Evolutionary conservation across 768 basidiomycete species (phyloP), one percentile per base, ranked within the genome.

Genomic region (Pisolithus marmoratus): DNA sequence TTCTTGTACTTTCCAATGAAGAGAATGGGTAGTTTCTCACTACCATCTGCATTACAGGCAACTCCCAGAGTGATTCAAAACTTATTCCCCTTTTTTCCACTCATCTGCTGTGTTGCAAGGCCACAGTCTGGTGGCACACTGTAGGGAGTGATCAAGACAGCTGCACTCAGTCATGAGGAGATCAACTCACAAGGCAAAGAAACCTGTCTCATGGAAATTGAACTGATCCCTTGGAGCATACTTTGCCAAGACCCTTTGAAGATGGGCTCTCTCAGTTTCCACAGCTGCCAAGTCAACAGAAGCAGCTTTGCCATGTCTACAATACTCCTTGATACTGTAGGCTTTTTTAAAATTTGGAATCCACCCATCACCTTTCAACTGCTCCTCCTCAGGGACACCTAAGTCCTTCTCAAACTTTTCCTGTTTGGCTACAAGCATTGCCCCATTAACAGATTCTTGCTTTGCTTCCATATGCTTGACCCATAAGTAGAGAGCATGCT

Each of bases 1-100:
- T 62, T 54, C 40, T 60, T 61, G 2, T 56, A 54, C 47, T 64
- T 69, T 14, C 73, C 70, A 56, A 74, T 76, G 54, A 60, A 66
- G 19, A 75, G 50, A n/a, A 41, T 3, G 4, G 19, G 40, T 23
- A 19, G 23, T 41, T 41, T 41, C 40, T 41, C 40, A 20, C 19
- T 41, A 20, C 40, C 40, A 11, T 11, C 23, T 34, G 45, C 46
- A 34, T 53, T 53, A 38, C 52, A 53, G 4, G 36, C 46, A n/a
- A 60, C 49, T 9, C 46, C 29, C 24, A 54, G 8, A 8, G 61
- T 52, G 37, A 60, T 52, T 4, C 51, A 49, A 37, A 53, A 53
- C 34, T 60, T 63, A n/a, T 57, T 29, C 40, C 41, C 41, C 45
- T 63, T 63, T 27, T 57, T 54, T 5, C 61, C 61, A 43, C 48